phyloP scores from a whole-genome alignment of 2,329 filamentous ascomycete species.

The Fusarium cyanostomum region DNA sequence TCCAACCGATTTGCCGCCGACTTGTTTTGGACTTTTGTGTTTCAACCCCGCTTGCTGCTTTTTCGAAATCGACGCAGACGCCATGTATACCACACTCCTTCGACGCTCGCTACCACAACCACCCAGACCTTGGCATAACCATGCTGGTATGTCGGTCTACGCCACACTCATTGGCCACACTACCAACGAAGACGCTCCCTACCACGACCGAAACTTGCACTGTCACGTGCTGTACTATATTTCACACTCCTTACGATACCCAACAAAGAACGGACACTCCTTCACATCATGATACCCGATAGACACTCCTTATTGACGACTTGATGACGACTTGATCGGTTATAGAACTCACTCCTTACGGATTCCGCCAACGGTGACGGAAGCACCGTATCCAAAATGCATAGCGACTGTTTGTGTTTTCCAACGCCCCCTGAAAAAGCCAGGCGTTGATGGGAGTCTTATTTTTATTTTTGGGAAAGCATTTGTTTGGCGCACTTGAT shows the following conservation, averaged over 20 bases:
- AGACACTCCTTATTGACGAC: constrained; percentile 51
- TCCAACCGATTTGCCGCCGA: constrained; percentile 29
- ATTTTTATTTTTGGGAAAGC: constrained; percentile 27
- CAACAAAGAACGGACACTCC: constrained; percentile 40
- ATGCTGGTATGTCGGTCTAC: background rate
- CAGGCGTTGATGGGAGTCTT: constrained; percentile 39
- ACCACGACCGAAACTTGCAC: constrained; percentile 26
- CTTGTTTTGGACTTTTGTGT: constrained; percentile 27
- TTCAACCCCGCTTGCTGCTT: constrained; percentile 31
- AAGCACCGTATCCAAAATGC: constrained; percentile 59
- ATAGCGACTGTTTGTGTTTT: constrained; percentile 59
- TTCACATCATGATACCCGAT: constrained; percentile 48
- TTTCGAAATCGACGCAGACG: constrained; percentile 46
- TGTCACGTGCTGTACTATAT: constrained; percentile 46
- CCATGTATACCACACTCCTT: constrained; percentile 52
- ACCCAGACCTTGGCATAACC: constrained; percentile 5
- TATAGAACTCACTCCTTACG: constrained; percentile 60
- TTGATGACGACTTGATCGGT: constrained; percentile 49
- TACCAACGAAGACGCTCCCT: constrained; percentile 48
- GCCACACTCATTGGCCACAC: constrained; percentile 44
- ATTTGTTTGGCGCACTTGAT: constrained; percentile 40
- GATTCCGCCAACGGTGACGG: constrained; percentile 46
- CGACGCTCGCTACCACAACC: constrained; percentile 47
- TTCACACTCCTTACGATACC: constrained; percentile 48
- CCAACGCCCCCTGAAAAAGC: constrained; percentile 40